Base-by-base conservation (phyloP, 2,329 filamentous ascomycete genomes). In the Coniochaeta sp. region DNA sequence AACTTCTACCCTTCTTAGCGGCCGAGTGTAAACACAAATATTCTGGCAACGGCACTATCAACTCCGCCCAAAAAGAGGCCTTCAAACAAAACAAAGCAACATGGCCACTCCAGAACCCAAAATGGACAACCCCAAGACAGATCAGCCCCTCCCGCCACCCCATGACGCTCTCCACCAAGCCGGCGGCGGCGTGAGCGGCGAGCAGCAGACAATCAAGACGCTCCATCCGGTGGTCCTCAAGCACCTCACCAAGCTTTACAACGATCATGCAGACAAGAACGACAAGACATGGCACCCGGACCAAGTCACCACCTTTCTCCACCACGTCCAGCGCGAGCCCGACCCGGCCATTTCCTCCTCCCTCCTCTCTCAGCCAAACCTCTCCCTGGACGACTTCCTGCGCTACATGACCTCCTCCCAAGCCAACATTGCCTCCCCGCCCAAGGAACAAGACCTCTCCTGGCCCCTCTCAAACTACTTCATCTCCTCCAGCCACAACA, bases 401-500 rank as follows among this genome's bases (percentile, higher is more conserved):
- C 59, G 61, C n/a, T 82, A 81, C 67, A 82, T 83, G 75, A 74
- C 72, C 3, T 82, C 78, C 24, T 55, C 71, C 3, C 69, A 71
- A 12, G 68, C 72, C 51, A 69, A 73, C 38, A 67, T 70, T 31
- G 67, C 71, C 16, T 69, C 67, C 1, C 60, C 22, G 9, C 47
- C 47, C 28, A 49, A 62, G 22, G 56, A 68, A 2, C 63, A 72
- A 51, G 78, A 82, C 51, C 78, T 94, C 51, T 81, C 89, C 49
- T 86, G 84, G 61, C 91, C 91, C 0, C 72, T 96, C 56, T 87
- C 90, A 53, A 91, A 90, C 69, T 96, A 96, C 70, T 96, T 90
- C 69, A 89, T 96, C 65, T 95, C 86, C 56, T 95, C 89, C 60
- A 96, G 91, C 52, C 91, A 96, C 75, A 96, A 96, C 70, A 96